Base-by-base conservation (phyloP, 2,329 filamentous ascomycete genomes). In the Nectriaceae sp. region DNA sequence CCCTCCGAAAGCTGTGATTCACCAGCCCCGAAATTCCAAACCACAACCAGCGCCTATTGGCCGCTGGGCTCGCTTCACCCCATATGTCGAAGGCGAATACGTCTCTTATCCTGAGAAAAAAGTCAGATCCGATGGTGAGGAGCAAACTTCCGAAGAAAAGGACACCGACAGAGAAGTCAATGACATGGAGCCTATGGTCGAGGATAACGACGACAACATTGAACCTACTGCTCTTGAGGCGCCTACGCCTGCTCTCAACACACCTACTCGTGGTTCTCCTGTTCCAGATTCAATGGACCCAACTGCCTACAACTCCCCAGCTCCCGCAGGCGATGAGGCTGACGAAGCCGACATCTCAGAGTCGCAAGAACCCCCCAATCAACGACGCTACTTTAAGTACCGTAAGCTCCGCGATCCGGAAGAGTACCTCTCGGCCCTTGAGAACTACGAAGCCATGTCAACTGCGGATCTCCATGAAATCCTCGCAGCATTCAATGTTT, bases 341-440 rank as follows among this genome's bases (percentile, higher is more conserved):
- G 70, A 70, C 13, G 69, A 72, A 10, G 60, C 60, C 22, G 70
- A 73, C 15, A 56, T 65, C 21, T 63, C 65, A 5, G 68, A 70
- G 31, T 64, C 66, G 11, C 66, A 70, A 41, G 69, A 71, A 8
- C 50, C 56, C 5, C 55, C 59, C 4, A 65, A 63, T 22, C 56
- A 50, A 18, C 57, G 53, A 18, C 60, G 63, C 21, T 65, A 60
- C 43, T 82, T 72, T 55, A 61, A 64, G 3, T 83, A 78, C 59
- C 72, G 72, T 42, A 78, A 80, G 60, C 65, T 82, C 6, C 74
- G 77, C 22, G 71, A 79, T 36, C 68, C 77, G 1, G 70, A 77
- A 3, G 75, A 79, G 8, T 81, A 77, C 48, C 63, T 70, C 29
- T 67, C 73, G 2, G 68, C 74, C 2, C 65, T 84, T 21, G 71